These are phyloP conservation scores for Pseudogymnoascus verrucosus DNA, from an alignment of 2,329 filamentous ascomycete species.

Conservation along the genomic window DNA sequence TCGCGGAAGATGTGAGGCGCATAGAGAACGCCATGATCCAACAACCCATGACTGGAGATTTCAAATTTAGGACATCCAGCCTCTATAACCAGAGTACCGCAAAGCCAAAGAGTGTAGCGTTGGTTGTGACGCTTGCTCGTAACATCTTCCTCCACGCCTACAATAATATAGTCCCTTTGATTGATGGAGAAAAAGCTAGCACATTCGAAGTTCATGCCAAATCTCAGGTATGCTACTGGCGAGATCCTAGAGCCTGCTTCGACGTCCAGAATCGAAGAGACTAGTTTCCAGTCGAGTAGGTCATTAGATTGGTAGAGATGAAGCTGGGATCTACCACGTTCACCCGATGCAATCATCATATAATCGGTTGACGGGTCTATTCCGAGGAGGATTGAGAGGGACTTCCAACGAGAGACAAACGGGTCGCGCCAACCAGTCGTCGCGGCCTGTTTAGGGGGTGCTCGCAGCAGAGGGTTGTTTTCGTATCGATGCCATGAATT, in stretches of 20 bases:
- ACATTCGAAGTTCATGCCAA: slow-evolving; percentile 20
- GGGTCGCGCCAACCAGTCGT: slow-evolving; percentile 21
- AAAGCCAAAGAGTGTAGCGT: not conserved
- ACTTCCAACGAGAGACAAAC: slow-evolving; percentile 17
- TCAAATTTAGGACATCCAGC: slow-evolving; percentile 16
- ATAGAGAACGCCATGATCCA: slow-evolving; percentile 18
- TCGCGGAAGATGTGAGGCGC: slow-evolving; percentile 19
- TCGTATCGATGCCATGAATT: slow-evolving; percentile 15
- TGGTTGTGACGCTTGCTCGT: slow-evolving; percentile 6
- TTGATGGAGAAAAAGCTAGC: slow-evolving; percentile 20
- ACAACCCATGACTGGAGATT: slow-evolving; percentile 15
- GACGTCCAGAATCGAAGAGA: slow-evolving; percentile 14
- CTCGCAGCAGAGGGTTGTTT: slow-evolving; percentile 17
- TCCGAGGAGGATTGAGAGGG: slow-evolving; percentile 14
- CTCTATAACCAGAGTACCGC: slow-evolving; percentile 9
- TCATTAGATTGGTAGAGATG: slow-evolving; percentile 18
- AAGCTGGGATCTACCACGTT: slow-evolving; percentile 13
- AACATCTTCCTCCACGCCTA: not conserved
- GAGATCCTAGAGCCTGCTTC: slow-evolving; percentile 12
- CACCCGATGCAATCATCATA: slow-evolving; percentile 19
- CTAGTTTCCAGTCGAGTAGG: slow-evolving; percentile 17
- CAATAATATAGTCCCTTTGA: slow-evolving; percentile 16
- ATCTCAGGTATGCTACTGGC: slow-evolving; percentile 11
- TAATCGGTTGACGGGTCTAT: slow-evolving; percentile 12
- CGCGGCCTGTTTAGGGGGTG: slow-evolving; percentile 12